phyloP scores from a whole-genome alignment of 257 asterid genomes.

The Nyctanthes arbortristis region DNA sequence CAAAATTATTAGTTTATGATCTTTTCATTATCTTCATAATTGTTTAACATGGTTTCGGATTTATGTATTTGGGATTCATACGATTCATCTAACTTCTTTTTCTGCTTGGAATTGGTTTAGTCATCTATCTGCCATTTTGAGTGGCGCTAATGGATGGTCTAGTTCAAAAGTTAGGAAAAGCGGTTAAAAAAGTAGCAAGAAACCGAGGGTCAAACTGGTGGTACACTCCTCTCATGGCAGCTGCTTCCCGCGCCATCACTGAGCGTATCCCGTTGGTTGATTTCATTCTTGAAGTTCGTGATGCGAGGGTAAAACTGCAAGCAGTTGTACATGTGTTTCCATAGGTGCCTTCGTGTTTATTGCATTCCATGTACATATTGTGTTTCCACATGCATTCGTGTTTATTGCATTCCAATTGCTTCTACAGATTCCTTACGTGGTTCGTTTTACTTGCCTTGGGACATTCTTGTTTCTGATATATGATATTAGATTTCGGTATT shows the following conservation, averaged over 20 bases:
- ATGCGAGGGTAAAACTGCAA: conserved; percentile 57
- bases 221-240: conserved; percentile 91
- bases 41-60: background rate
- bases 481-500: background rate
- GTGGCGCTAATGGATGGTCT: conserved; percentile 49
- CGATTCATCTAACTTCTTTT: no score
- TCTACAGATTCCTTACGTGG: conserved; percentile 33
- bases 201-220: conserved; percentile 77
- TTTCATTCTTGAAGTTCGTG: conserved; percentile 78
- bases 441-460: background rate
- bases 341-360: no score
- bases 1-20: background rate
- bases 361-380: background rate
- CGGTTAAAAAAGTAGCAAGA: conserved; percentile 59
- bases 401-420: conserved; percentile 8
- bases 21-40: background rate
- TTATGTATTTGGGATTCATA: background rate
- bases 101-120: no score
- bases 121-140: no score
- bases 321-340: no score
- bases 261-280: conserved; percentile 77
- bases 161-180: conserved; percentile 55
- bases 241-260: conserved; percentile 73
- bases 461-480: background rate
- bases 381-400: background rate